Base-by-base conservation (phyloP, 2,329 filamentous ascomycete genomes). In the Colletotrichum siamense region DNA sequence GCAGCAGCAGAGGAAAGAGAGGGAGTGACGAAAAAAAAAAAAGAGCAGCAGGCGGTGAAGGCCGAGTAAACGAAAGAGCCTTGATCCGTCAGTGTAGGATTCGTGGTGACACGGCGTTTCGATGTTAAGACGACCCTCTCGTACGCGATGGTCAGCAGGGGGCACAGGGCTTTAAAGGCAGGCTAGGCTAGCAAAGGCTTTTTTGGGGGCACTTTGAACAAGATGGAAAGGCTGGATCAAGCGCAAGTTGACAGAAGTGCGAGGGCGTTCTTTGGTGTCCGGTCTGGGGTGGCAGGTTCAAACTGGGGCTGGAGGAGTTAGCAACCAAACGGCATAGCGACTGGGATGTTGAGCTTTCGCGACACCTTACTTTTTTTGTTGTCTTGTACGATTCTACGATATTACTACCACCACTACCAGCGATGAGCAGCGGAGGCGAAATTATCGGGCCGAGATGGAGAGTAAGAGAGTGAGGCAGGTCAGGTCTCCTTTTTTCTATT, bases 311-410 rank as follows among this genome's bases (percentile, higher is more conserved):
- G 74, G 64, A 69, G 74, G 74, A 76, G 74, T 76, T 76, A 76
- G 71, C 74, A 76, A 76, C 74, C 74, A 76, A 76, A 74, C 71
- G 74, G 71, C 74, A 76, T 76, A 76, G 74, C 74, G 74, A 74
- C 36, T 74, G 71, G 59, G 74, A 74, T 69, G 74, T 69, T 69
- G 70, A 74, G 74, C 70, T 76, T 66, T 76, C 57, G 71, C 64
- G 71, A 76, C 66, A 76, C 74, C 74, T 52, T 73, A 76, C 74
- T 26, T 69, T 73, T n/a, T 62, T 44, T 44, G 44, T 55, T 52
- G 26, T 49, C 24, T 64, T 66, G 74, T 65, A 73, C 64, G 70
- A 69, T 73, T 69, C 70, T 61, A 74, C 59, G 74, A 76, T 64
- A 64, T 71, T 67, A 61, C 57, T 49, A 65, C 49, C 39, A 73